Percentiles rank a stretch among this genome's conserved stretches.
phyloP scores from a whole-genome alignment of 2,329 filamentous ascomycete species.

The Curvularia verruculosa region DNA sequence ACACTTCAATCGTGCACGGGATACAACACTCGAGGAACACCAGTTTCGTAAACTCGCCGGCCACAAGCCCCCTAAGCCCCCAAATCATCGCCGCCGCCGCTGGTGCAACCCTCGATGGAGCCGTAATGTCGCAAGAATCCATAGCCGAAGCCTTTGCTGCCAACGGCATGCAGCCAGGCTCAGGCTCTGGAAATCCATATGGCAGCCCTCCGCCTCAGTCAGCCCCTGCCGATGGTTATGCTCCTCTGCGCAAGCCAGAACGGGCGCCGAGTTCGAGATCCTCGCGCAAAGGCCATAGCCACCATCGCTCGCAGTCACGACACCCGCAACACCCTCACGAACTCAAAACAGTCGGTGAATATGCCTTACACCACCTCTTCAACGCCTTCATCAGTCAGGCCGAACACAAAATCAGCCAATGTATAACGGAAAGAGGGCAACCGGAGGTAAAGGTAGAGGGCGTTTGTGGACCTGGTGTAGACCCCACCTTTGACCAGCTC shows the following conservation, averaged over 20 bases:
- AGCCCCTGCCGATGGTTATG: conserved; percentile 24
- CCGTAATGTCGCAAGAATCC: conserved; percentile 50
- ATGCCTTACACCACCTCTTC: conserved; percentile 94
- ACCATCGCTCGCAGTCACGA: conserved; percentile 72
- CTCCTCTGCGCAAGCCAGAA: conserved; percentile 48
- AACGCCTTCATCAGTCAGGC: conserved; percentile 96
- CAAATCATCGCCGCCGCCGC: conserved; percentile 72
- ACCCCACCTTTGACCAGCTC: conserved; percentile 89
- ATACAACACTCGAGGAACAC: conserved; percentile 91
- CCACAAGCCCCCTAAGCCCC: conserved; percentile 81
- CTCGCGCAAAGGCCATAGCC: conserved; percentile 76
- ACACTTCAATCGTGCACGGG: conserved; percentile 97
- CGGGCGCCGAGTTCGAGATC: conserved; percentile 62
- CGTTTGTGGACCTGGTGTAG: conserved; percentile 88
- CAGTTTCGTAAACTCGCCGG: conserved; percentile 78
- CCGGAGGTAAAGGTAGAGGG: conserved; percentile 84
- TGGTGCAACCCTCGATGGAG: conserved; percentile 47
- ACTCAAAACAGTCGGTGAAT: conserved; percentile 94
- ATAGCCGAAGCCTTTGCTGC: conserved; percentile 46
- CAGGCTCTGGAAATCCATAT: conserved; percentile 21
- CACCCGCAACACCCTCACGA: conserved; percentile 72
- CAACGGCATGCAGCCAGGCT: conserved; percentile 32
- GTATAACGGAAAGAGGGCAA: conserved; percentile 78
- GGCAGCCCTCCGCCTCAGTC: conserved; percentile 12
- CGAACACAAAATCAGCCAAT: conserved; percentile 94